Base-by-base conservation (phyloP, 163 green algal species). In the Scenedesmus sp. region DNA sequence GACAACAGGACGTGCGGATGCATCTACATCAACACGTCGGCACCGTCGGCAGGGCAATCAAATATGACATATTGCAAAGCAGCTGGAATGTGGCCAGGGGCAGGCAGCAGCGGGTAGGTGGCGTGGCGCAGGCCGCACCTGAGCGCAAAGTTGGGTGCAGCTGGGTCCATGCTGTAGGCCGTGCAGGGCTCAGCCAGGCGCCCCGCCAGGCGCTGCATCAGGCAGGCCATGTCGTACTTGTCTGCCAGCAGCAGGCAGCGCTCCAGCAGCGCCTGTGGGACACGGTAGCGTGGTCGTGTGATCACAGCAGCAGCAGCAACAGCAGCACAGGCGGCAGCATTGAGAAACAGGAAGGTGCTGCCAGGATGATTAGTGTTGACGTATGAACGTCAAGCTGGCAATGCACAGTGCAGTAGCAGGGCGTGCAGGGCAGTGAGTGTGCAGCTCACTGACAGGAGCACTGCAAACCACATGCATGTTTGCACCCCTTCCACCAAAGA, bases 171-270 rank as follows among this genome's bases (percentile, higher is more conserved):
- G 26, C 66, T 74, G 79, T 59, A 91, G 1, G 10, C 10, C 15
- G 15, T 16, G 46, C 52, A 55, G 56, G 54, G 57, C 59, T 74
- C 54, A 4, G 4, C n/a, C 20, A 88, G 55, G 16, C 55, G 82
- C 82, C 59, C 57, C 82, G 26, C 54, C 76, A 59, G 56, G 88
- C 77, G 77, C 74, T 87, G 67, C 74, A 87, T 1, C 26, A 87
- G 26, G 23, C 16, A 34, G 57, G 15, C 52, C 88, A 87, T 91
- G 87, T 86, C 55, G 70, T 91, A 91, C 70, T 91, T 91, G 87
- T 91, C 87, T 62, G 73, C 73, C 23, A 91, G 74, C 54, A 91
- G 73, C 73, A 91, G 59, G 26, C 77, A 60, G 20, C 87, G 26
- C 87, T 91, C 87, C 20, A 86, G 74, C 70, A 91, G 57, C 52